Base-by-base conservation (phyloP, 805 yeast species). In the Komagataella populi region DNA sequence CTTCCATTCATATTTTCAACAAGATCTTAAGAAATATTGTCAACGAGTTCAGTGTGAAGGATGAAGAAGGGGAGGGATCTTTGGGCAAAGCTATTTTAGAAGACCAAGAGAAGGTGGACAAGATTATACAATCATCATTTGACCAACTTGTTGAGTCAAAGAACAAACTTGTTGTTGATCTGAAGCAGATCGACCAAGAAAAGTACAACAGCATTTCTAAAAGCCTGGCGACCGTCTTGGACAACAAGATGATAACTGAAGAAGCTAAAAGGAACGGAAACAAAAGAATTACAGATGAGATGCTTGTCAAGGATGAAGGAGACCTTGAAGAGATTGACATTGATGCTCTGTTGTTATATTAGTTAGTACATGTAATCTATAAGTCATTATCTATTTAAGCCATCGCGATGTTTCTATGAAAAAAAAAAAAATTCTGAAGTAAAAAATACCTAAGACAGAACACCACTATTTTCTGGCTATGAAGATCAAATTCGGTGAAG, bases 1-100 rank as follows among this genome's bases (percentile, higher is more conserved):
- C 61, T 8, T 55, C 51, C 39, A 17, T 55, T 8, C 65, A 62
- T 47, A 46, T 55, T 7, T 20, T 55, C 2, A 51, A 55, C 12
- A 47, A 45, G 8, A 12, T 56, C 1, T 44, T 59, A 3, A 52
- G 48, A 17, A 50, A 50, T 6, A 44, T 50, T 17, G 52, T 47
- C 3, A 18, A 47, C 30, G 10, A 47, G 18, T 50, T n/a, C 30
- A 47, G 47, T 6, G 18, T 45, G 6, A 18, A 17, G 20, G n/a
- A 6, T 2, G 17, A 45, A 10, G 22, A 18, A 6, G 46, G 14
- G 24, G n/a, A 23, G 39, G 14, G 17, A 23, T 6, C 46, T 2
- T 46, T 50, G 6, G n/a, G 24, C 7, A 46, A 50, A 7, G 8
- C 48, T 47, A 44, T 50, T 23, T 7, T 17, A 12, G 17, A 44